phyloP scores from a whole-genome alignment of 352 stramenopile species.

The Phytophthora litchii region DNA sequence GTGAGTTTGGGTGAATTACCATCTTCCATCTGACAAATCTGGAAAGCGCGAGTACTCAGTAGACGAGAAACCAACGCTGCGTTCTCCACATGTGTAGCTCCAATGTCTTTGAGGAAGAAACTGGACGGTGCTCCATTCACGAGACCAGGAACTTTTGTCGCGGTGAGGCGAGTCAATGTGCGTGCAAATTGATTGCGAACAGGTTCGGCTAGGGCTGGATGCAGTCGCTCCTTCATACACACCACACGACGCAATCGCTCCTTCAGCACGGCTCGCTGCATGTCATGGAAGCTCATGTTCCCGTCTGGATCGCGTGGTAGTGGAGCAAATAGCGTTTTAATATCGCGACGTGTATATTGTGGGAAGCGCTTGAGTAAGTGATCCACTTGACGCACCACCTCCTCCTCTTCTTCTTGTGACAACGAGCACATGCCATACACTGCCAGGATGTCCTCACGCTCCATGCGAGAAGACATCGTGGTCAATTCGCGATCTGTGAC shows the following conservation, averaged over 20 bases:
- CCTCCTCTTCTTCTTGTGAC: slow-evolving; percentile 71
- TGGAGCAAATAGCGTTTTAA: slow-evolving; percentile 59
- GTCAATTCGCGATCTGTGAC: slow-evolving; percentile 79
- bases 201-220: slow-evolving; percentile 48
- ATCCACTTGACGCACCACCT: slow-evolving; percentile 80
- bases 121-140: slow-evolving; percentile 48
- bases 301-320: slow-evolving; percentile 46
- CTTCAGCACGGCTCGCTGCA: slow-evolving; percentile 68
- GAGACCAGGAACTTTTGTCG: slow-evolving; percentile 41
- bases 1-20: slow-evolving; percentile 80
- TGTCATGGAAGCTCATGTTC: slow-evolving; percentile 82
- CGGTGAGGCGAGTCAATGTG: slow-evolving; percentile 47
- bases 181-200: slow-evolving; percentile 60
- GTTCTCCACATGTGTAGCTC: slow-evolving; percentile 75
- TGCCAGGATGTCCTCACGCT: slow-evolving; percentile 81
- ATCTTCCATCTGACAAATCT: slow-evolving; percentile 86
- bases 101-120: slow-evolving; percentile 80
- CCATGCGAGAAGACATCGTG: slow-evolving; percentile 78
- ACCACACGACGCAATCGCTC: slow-evolving; percentile 66
- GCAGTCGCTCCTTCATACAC: slow-evolving; percentile 74
- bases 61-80: slow-evolving; percentile 65
- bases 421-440: slow-evolving; percentile 72
- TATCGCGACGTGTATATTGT: slow-evolving; percentile 69
- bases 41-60: slow-evolving; percentile 77
- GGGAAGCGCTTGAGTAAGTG: slow-evolving; percentile 63